Conservation (phyloP, 2,329 filamentous ascomycete genomes). For the Karstenula rhodostoma region DNA sequence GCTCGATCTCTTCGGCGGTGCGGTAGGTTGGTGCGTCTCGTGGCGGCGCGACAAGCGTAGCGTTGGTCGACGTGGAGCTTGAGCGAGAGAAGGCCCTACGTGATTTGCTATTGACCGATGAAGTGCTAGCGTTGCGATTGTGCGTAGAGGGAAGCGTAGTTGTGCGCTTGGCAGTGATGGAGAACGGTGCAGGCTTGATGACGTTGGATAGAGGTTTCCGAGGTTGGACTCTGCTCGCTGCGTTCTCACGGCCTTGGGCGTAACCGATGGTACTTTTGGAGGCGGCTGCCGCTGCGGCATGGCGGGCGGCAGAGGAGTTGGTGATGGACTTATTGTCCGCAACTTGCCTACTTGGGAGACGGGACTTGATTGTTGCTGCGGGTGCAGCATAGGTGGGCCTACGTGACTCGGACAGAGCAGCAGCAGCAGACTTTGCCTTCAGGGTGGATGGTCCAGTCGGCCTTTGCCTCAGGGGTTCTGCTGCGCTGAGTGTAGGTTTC, state of each 20-base stretch:
- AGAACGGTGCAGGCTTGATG: constrained; percentile 41
- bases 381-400: constrained; percentile 51
- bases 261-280: constrained; percentile 88
- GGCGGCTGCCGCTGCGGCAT: constrained; percentile 68
- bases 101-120: constrained; percentile 23
- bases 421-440: constrained; percentile 60
- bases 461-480: constrained; percentile 29
- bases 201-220: constrained; percentile 50
- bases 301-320: constrained; percentile 62
- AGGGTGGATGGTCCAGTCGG: constrained; percentile 59
- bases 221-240: constrained; percentile 53
- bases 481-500: constrained; percentile 17
- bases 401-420: constrained; percentile 47
- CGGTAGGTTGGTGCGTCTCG: constrained; percentile 32
- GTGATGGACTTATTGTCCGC: constrained; percentile 53
- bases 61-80: constrained; percentile 42
- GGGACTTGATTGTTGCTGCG: constrained; percentile 50
- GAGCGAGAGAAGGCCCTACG: constrained; percentile 41
- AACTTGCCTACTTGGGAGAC: constrained; percentile 44
- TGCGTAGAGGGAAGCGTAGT: constrained; percentile 26
- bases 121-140: constrained; percentile 25
- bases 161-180: constrained; percentile 30
- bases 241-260: constrained; percentile 71
- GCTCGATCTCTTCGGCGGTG: constrained; percentile 45
- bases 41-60: constrained; percentile 35